Evolutionary conservation across 2,329 filamentous ascomycete genomes (phyloP).

Genomic region (Colletotrichum sp.): DNA sequence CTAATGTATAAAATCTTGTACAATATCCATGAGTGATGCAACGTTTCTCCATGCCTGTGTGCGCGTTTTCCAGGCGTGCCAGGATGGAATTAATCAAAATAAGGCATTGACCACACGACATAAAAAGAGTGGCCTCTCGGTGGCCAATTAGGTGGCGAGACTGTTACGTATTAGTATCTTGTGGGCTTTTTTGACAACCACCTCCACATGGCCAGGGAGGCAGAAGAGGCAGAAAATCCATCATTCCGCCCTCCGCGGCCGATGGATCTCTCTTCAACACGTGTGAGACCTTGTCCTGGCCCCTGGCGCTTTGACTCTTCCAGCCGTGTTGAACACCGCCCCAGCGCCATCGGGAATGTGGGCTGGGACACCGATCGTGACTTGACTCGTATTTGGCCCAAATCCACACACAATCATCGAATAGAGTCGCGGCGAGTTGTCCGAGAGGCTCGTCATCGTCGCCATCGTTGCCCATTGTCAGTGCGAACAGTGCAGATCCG

Average conservation of each 20-base stretch:
- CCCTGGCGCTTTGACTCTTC: neutral
- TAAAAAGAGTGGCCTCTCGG: neutral
- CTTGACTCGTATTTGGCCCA: neutral
- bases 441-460: neutral
- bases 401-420: neutral
- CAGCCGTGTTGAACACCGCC: neutral
- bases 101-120: constrained; percentile 3
- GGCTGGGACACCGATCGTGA: neutral
- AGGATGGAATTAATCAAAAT: neutral
- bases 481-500: constrained; percentile 16
- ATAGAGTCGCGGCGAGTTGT: neutral
- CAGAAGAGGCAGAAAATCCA: neutral
- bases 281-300: neutral
- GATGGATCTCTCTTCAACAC: neutral
- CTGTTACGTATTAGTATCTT: neutral
- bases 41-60: neutral
- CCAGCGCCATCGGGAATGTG: neutral
- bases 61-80: neutral
- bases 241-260: neutral
- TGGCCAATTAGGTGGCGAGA: neutral
- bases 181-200: neutral
- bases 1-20: constrained; percentile 14
- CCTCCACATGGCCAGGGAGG: neutral
- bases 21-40: neutral
- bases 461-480: neutral